Conservation (phyloP, 129 eudicot genomes). For the Centrapalus pauciflorus region DNA sequence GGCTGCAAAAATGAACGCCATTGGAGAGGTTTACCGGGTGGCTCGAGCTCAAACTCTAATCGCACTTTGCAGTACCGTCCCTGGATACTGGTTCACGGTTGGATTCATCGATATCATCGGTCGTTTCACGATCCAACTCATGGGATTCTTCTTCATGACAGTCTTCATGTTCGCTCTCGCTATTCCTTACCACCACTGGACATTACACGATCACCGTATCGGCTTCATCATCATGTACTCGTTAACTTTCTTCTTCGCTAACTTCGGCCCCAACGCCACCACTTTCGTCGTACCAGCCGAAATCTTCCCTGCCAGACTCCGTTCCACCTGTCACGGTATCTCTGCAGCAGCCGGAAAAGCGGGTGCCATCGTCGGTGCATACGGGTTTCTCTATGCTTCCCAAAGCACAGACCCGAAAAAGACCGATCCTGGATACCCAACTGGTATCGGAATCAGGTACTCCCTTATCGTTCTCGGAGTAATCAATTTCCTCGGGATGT, state of each 20-base stretch:
- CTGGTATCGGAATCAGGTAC: constrained; percentile 53
- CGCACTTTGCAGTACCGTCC: constrained; percentile 59
- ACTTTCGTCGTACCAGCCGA: constrained; percentile 77
- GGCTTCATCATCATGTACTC: constrained; percentile 65
- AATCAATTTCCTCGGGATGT: constrained; percentile 36
- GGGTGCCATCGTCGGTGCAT: constrained; percentile 70
- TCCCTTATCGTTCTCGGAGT: constrained; percentile 52
- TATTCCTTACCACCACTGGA: constrained; percentile 69
- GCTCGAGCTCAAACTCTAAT: constrained; percentile 63
- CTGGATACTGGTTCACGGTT: constrained; percentile 78
- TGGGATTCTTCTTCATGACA: constrained; percentile 77
- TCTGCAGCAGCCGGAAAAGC: constrained; percentile 79
- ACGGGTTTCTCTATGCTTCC: constrained; percentile 56
- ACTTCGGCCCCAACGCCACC: constrained; percentile 76
- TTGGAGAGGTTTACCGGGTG: constrained; percentile 38
- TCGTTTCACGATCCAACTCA: constrained; percentile 52
- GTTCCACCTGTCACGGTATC: constrained; percentile 77
- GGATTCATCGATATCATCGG: constrained; percentile 51
- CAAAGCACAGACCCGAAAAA: constrained; percentile 32
- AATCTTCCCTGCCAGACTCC: constrained; percentile 67
- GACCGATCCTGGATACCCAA: constrained; percentile 54
- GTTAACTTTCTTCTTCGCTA: constrained; percentile 57
- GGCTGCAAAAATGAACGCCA: constrained; percentile 48
- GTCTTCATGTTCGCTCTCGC: constrained; percentile 76
- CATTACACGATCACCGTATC: constrained; percentile 17